phyloP scores from a whole-genome alignment of 495 filamentous ascomycete species.

The Aspergillus ostianus region DNA sequence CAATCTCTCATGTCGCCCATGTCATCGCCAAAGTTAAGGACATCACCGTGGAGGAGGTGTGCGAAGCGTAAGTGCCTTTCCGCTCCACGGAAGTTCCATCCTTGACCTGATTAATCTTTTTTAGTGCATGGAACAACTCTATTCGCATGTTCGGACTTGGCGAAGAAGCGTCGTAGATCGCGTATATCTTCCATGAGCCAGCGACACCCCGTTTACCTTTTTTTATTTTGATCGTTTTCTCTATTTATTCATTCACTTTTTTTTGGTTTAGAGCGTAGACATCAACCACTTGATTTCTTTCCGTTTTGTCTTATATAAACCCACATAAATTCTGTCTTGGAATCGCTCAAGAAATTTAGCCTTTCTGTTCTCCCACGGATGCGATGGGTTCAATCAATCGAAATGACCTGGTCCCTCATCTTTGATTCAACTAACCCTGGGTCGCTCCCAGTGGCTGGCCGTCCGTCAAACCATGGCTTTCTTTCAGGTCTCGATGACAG shows the following conservation, averaged over 20 bases:
- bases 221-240: too few relatives aligned
- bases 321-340: background rate
- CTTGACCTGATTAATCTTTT: background rate
- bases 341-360: background rate
- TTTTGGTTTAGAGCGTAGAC: background rate
- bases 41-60: slow-evolving; percentile 72
- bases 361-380: background rate
- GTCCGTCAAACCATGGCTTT: background rate
- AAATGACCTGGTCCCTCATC: background rate
- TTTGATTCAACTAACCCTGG: background rate
- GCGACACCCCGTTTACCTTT: background rate
- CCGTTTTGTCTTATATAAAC: background rate
- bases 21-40: slow-evolving; percentile 85
- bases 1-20: slow-evolving; percentile 79
- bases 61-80: slow-evolving; percentile 62
- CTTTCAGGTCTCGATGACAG: background rate
- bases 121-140: slow-evolving; percentile 77
- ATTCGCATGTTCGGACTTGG: slow-evolving; percentile 76
- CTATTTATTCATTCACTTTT: background rate
- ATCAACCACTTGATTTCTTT: background rate
- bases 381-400: background rate
- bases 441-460: background rate
- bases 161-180: slow-evolving; percentile 26
- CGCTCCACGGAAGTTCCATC: background rate
- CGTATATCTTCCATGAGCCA: background rate